Conservation (phyloP, 768 basidiomycete genomes). For the Boletus pseudopeckii region DNA sequence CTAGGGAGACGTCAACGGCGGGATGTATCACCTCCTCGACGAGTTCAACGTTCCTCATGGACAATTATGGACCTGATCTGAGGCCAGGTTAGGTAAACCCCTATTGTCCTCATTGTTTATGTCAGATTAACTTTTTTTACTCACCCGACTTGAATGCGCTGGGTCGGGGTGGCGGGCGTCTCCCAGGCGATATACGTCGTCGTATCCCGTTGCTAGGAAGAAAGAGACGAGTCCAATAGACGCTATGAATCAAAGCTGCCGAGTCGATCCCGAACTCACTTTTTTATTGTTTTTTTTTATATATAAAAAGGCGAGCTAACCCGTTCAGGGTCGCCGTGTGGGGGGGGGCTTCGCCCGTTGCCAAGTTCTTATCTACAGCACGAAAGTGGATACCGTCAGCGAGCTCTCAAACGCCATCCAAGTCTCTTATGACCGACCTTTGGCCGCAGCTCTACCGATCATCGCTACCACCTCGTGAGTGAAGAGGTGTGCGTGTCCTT, state of each 20-base stretch:
- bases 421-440: not conserved
- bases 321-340: not conserved
- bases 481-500: not conserved
- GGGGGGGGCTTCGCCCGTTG: not conserved
- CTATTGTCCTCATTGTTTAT: not conserved
- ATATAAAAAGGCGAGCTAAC: not conserved
- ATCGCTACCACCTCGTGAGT: not conserved
- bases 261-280: not conserved
- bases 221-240: too few relatives aligned
- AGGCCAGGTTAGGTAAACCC: not conserved
- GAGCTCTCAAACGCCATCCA: constrained; percentile 1
- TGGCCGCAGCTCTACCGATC: not conserved
- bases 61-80: not conserved
- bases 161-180: not conserved
- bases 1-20: too few relatives aligned
- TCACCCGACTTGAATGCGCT: not conserved
- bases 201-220: not conserved
- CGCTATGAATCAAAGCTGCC: too few relatives aligned
- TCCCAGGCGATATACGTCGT: too few relatives aligned
- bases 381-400: not conserved
- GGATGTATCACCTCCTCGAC: not conserved
- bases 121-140: not conserved
- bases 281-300: not conserved
- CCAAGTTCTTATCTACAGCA: not conserved
- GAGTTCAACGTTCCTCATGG: too few relatives aligned